Percentiles rank a stretch among this genome's conserved stretches.
Evolutionary conservation across 805 yeast genomes (phyloP).

Genomic region (Starmerella bombi): DNA sequence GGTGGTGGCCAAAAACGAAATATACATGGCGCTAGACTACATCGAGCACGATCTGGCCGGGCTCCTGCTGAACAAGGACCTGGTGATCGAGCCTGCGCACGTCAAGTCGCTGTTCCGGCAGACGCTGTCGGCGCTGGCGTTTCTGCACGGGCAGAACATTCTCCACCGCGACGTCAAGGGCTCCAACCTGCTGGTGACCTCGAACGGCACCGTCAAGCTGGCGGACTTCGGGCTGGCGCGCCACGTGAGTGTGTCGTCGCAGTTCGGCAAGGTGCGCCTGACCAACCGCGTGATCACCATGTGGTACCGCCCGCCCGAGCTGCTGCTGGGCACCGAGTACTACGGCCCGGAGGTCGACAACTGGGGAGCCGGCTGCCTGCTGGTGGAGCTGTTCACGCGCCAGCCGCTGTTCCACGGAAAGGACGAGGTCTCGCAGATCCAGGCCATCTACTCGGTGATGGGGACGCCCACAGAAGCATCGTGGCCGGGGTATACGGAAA

Average conservation of each 20-base stretch:
- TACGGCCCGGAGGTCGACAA: conserved; percentile 86
- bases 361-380: conserved; percentile 93
- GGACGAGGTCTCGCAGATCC: conserved; percentile 76
- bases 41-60: conserved; percentile 92
- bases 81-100: conserved; percentile 48
- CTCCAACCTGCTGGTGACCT: conserved; percentile 72
- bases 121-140: conserved; percentile 63
- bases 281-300: conserved; percentile 91
- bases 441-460: conserved; percentile 64
- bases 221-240: conserved; percentile 94
- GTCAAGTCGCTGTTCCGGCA: conserved; percentile 71
- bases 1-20: conserved; percentile 60
- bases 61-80: conserved; percentile 59
- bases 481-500: conserved; percentile 66
- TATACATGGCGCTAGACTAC: conserved; percentile 86
- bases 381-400: conserved; percentile 66
- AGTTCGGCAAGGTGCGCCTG: conserved; percentile 47
- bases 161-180: conserved; percentile 90
- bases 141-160: conserved; percentile 49
- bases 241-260: conserved; percentile 23
- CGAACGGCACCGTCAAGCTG: conserved; percentile 62
- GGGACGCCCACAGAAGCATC: conserved; percentile 64
- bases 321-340: conserved; percentile 76
- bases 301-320: conserved; percentile 97
- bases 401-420: conserved; percentile 73